These are phyloP conservation scores for Monosporascus sp. DNA, from an alignment of 2,329 filamentous ascomycete species.

Conservation along the genomic window DNA sequence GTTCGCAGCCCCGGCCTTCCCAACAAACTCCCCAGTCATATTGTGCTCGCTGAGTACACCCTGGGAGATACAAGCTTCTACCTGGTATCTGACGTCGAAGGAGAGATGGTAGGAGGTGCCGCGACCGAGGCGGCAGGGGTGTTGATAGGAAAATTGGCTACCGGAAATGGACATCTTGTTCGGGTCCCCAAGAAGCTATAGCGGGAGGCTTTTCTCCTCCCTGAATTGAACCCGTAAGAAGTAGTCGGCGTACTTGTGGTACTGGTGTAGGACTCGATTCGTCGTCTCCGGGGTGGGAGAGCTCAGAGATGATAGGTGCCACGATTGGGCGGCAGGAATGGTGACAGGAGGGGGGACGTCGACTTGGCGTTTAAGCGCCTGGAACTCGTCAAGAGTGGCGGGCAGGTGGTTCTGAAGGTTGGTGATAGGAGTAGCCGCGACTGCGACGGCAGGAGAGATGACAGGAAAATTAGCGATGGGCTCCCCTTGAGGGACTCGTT, in stretches of 20 bases:
- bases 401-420: not conserved
- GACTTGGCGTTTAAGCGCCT: not conserved
- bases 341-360: not conserved
- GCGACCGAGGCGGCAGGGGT: no score
- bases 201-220: conserved; percentile 60
- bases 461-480: no score
- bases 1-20: conserved; percentile 69
- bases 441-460: no score
- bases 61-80: conserved; percentile 88
- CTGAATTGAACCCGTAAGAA: conserved; percentile 89
- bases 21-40: conserved; percentile 62
- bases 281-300: conserved; percentile 80
- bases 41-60: conserved; percentile 72
- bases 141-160: no score
- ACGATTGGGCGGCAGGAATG: no score
- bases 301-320: conserved; percentile 39
- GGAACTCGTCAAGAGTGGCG: not conserved
- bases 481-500: conserved; percentile 8
- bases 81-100: conserved; percentile 78
- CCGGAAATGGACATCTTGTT: conserved; percentile 54
- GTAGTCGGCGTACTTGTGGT: conserved; percentile 62
- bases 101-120: conserved; percentile 38
- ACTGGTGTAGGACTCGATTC: conserved; percentile 78
- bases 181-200: no score
- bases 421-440: not conserved